Evolutionary conservation across 805 yeast species (phyloP), one percentile per base, ranked within the genome.

Genomic region (Wickerhamomyces ciferrii): DNA sequence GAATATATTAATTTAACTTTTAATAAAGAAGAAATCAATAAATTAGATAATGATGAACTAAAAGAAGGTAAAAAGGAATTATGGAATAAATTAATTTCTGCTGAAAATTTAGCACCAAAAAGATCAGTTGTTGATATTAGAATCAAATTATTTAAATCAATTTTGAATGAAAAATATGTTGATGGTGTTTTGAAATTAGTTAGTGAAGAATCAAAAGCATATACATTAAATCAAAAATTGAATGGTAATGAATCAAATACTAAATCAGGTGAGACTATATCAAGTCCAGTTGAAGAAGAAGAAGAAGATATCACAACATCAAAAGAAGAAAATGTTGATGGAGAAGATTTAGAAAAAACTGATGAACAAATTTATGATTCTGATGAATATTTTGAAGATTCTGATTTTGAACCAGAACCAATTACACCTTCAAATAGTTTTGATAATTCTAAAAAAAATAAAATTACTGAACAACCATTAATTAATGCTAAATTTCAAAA

Each of bases 121-220:
- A 52, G 53, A 47, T 58, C 63, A 13, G 53, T 63, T 20, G 41
- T 58, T 41, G 56, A 58, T 39, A 53, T 62, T 7, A 56, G 63
- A 49, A 52, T 56, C 31, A 55, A 56, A 46, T 36, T 62, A 34
- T 60, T 63, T 50, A 58, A 56, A 43, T 55, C 66, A 2, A 43
- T 62, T 31, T 50, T 63, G 31, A 59, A 60, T 43, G 61, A 56
- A 36, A 58, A 58, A 45, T 56, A 58, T 20, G 49, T 59, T 27
- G 56, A 55, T 39, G 7, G 45, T 4, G 56, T 52, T 9, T 43
- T 59, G 37, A 42, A 42, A 24, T 17, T 55, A 8, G 46, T 59
- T 13, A 48, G 46, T 35, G 48, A 53, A 39, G 50, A 51, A 23
- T 39, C 43, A 4, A 43, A 45, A 18, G 44, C 47, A 25, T 41